These are phyloP conservation scores for Hordeum vulgare DNA, from an alignment of 176 grass and related monocot species.

Conservation along the genomic window MorexV3_pseudomolecules_assembly NC_058522.1:536581521-536582020, in stretches of 20 bases:
- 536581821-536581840: background rate
- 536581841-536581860: background rate
- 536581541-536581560: too few relatives aligned
- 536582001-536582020: background rate
- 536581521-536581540: too few relatives aligned
- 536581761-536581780: background rate
- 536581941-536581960: background rate
- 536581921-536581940: background rate
- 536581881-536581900: background rate
- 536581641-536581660: background rate
- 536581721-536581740: background rate
- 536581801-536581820: background rate
- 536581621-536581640: background rate
- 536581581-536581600: too few relatives aligned
- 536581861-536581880: constrained; percentile 2
- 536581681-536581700: background rate
- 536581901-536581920: constrained; percentile 5
- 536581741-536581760: background rate
- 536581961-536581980: background rate
- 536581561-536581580: too few relatives aligned
- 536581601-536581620: too few relatives aligned
- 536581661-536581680: background rate
- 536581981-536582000: background rate
- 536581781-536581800: background rate
- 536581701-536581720: background rate